Base-by-base conservation (phyloP, 2,329 filamentous ascomycete species). In the Paraconiothyrium sp. region DNA sequence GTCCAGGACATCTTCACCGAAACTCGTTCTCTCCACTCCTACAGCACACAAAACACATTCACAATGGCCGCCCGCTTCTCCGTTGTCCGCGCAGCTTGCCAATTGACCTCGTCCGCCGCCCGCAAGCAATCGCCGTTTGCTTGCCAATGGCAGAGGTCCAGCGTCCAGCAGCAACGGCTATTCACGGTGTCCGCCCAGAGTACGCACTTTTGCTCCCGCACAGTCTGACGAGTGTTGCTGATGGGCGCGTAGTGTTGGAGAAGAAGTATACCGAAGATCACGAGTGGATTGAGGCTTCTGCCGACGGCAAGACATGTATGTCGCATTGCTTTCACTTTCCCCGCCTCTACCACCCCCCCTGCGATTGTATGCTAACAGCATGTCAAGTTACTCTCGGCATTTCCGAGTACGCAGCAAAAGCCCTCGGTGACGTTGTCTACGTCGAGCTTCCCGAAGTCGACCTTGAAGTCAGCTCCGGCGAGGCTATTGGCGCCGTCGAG, bases 221-320 rank as follows among this genome's bases (percentile, higher is more conserved):
- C 35, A 4, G 50, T 43, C 35, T 34, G 47, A 58, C 43, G 52
- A 35, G 24, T 9, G 24, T 34, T 22, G 56, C 72, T 76, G 61
- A 76, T 58, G 50, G 14, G 2, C 13, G 2, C 41, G 24, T 66
- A 92, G 89, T 82, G 73, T 83, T 85, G 58, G 83, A 87, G 71
- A 94, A 95, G 83, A 92, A 90, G 79, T 99, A 97, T 85, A 97
- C 95, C 68, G 91, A 94, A 79, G 94, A 97, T 78, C 95, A 99
- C 85, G 95, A 99, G 84, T 99, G 95, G 95, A 89, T 99, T 78
- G 93, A 97, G 81, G 84, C 97, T 63, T 90, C 89, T 59, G 88
- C 88, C 55, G 92, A 96, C 81, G 89, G 90, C 78, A 94, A 92
- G 81, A 90, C 90, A 54, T 94, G 92, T 84, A 88, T 41, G 68